Evolutionary conservation across 495 filamentous ascomycete genomes (phyloP).

Genomic region (Talaromyces wortmannii): DNA sequence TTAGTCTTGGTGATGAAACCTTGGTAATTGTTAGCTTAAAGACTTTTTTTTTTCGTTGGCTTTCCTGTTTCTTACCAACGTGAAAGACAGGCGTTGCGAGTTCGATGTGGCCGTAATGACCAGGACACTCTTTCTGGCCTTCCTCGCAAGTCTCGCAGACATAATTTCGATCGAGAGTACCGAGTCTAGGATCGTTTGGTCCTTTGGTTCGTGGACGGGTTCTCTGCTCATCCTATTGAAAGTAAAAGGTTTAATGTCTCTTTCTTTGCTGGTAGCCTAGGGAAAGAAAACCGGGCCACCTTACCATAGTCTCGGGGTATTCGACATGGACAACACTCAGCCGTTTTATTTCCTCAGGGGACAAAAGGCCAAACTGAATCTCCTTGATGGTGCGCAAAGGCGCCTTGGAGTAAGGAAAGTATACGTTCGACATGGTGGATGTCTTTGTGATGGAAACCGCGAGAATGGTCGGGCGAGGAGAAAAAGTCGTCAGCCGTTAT

Average conservation of each 20-base stretch:
- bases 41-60: not conserved
- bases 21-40: slow-evolving; percentile 28
- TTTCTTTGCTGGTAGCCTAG: slow-evolving; percentile 1
- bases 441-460: slow-evolving; percentile 10
- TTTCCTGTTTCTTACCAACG: slow-evolving; percentile 50
- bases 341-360: slow-evolving; percentile 94
- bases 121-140: slow-evolving; percentile 88
- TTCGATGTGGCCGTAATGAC: slow-evolving; percentile 97
- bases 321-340: slow-evolving; percentile 91
- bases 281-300: slow-evolving; percentile 14
- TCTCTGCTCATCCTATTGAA: slow-evolving; percentile 69
- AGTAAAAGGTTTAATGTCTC: slow-evolving; percentile 4
- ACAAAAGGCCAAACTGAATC: slow-evolving; percentile 96
- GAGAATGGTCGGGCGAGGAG: not conserved
- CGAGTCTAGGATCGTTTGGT: slow-evolving; percentile 88
- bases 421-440: slow-evolving; percentile 82
- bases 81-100: slow-evolving; percentile 92
- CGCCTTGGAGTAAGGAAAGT: slow-evolving; percentile 88
- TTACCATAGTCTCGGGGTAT: slow-evolving; percentile 94
- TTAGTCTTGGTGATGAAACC: slow-evolving; percentile 96
- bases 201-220: slow-evolving; percentile 81
- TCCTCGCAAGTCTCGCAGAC: slow-evolving; percentile 94
- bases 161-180: slow-evolving; percentile 88
- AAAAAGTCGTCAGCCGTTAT: not conserved
- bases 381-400: slow-evolving; percentile 92